phyloP scores from a whole-genome alignment of 2,329 filamentous ascomycete genomes.

The Paecilomyces sp. region DNA sequence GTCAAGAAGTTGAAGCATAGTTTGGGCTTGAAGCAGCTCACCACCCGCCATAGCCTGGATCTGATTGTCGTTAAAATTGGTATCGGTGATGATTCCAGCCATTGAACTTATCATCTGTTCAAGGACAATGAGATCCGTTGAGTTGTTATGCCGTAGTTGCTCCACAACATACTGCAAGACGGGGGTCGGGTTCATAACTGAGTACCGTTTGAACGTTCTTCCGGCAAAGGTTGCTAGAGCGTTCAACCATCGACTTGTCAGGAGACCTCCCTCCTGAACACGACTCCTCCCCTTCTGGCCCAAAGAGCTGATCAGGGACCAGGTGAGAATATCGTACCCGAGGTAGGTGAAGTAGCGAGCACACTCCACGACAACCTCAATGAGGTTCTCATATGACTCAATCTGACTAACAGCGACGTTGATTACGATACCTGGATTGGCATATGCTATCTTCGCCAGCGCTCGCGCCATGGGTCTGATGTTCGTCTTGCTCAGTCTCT shows the following conservation, averaged over 20 bases:
- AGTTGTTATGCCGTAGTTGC: conserved; percentile 74
- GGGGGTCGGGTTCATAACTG: conserved; percentile 73
- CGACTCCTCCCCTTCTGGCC: conserved; percentile 51
- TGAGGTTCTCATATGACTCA: conserved; percentile 89
- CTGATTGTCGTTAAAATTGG: conserved; percentile 82
- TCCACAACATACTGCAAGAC: conserved; percentile 84
- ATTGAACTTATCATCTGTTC: conserved; percentile 87
- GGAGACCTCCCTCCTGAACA: conserved; percentile 58
- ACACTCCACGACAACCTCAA: conserved; percentile 90
- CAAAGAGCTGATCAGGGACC: conserved; percentile 74
- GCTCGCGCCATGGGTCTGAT: conserved; percentile 77
- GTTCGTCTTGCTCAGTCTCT: conserved; percentile 83
- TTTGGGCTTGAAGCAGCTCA: conserved; percentile 69
- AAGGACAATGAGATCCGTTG: conserved; percentile 83
- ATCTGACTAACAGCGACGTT: conserved; percentile 82
- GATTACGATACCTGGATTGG: conserved; percentile 87
- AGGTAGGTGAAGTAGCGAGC: conserved; percentile 88
- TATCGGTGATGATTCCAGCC: conserved; percentile 83
- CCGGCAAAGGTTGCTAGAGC: conserved; percentile 87
- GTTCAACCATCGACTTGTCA: conserved; percentile 88
- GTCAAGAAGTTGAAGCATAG: conserved; percentile 72
- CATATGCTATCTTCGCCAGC: conserved; percentile 85
- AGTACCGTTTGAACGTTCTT: conserved; percentile 79
- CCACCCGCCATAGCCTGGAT: conserved; percentile 84
- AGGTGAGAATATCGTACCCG: conserved; percentile 87